Evolutionary conservation across 139 green algal genomes (phyloP).

Genomic region (Coelastrella sp.): DNA sequence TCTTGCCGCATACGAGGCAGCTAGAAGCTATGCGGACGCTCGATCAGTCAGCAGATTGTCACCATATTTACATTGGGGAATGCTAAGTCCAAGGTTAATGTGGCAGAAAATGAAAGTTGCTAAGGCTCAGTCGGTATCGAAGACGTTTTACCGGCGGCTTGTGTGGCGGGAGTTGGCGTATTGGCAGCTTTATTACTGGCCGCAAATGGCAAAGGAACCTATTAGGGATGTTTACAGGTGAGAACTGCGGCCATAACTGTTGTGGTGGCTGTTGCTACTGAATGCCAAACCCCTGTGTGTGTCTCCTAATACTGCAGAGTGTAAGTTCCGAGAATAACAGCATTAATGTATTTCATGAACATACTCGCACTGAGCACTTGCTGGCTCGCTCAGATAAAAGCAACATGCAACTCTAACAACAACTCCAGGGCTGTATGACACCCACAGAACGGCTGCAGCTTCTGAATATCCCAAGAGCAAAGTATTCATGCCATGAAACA

Average conservation of each 20-base stretch:
- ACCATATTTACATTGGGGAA: conserved; percentile 72
- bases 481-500: too few relatives aligned
- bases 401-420: too few relatives aligned
- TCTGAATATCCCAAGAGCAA: too few relatives aligned
- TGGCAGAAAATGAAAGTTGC: conserved; percentile 42
- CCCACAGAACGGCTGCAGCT: too few relatives aligned
- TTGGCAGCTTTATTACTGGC: conserved; percentile 83
- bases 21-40: conserved; percentile 58
- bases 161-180: conserved; percentile 82
- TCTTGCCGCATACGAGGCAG: conserved; percentile 64
- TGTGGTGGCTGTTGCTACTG: too few relatives aligned
- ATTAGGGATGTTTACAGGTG: conserved; percentile 58
- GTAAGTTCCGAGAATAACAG: not conserved
- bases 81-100: conserved; percentile 65
- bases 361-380: too few relatives aligned
- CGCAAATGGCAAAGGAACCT: conserved; percentile 58
- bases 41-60: conserved; percentile 67
- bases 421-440: not conserved
- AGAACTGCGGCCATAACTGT: not conserved
- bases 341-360: not conserved
- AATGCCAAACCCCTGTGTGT: too few relatives aligned
- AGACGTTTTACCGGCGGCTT: conserved; percentile 73
- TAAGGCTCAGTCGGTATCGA: conserved; percentile 52
- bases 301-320: not conserved
- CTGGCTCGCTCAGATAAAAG: too few relatives aligned